Percentiles rank a stretch among this genome's conserved stretches.
These are phyloP conservation scores for Daldinia grandis DNA, from an alignment of 495 filamentous ascomycete genomes.

Conservation along the genomic window DNA sequence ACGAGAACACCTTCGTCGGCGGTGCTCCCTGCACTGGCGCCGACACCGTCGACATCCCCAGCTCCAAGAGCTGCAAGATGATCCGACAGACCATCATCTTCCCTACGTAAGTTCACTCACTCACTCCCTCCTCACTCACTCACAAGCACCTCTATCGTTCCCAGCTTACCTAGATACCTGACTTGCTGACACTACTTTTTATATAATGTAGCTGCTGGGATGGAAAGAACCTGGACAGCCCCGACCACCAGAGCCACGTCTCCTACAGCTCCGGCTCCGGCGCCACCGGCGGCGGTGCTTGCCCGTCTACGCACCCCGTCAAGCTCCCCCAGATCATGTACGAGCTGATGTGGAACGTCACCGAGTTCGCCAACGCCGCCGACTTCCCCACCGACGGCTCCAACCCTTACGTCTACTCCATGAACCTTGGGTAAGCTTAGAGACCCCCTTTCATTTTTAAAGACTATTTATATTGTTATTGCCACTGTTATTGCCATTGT, in stretches of 20 bases:
- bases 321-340: conserved; percentile 74
- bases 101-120: conserved; percentile 56
- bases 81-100: conserved; percentile 70
- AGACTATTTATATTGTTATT: background rate
- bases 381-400: conserved; percentile 63
- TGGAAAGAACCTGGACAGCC: conserved; percentile 64
- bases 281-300: conserved; percentile 63
- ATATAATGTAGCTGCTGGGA: conserved; percentile 63
- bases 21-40: conserved; percentile 57
- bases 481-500: no score
- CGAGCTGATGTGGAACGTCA: conserved; percentile 72
- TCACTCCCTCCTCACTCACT: no score
- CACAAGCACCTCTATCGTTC: background rate
- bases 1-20: conserved; percentile 56
- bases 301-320: conserved; percentile 68
- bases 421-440: conserved; percentile 59
- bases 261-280: conserved; percentile 61
- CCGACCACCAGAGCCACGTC: conserved; percentile 71
- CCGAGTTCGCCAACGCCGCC: conserved; percentile 60
- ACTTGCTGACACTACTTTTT: conserved; percentile 18
- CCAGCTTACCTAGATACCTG: no score
- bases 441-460: background rate
- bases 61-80: conserved; percentile 60
- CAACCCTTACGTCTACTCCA: conserved; percentile 64
- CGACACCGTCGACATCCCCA: conserved; percentile 67